A percentile compares a stretch with the other conserved stretches of the same genome.
These are phyloP conservation scores for Hypoxylon rickii DNA, from an alignment of 495 filamentous ascomycete genomes.

Conservation along the genomic window DNA sequence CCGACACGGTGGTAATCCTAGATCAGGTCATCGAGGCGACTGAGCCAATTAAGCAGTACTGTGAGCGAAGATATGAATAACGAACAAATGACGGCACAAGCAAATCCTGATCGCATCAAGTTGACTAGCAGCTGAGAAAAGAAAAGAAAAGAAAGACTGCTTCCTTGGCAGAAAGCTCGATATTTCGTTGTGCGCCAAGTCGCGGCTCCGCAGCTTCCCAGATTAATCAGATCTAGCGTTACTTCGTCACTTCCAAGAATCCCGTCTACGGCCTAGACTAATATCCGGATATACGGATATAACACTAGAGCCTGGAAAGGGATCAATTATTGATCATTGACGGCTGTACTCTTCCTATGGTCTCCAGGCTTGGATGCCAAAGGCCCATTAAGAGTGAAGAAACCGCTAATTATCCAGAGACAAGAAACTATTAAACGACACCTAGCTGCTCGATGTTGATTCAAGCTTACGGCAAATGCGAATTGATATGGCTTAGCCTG, in stretches of 20 bases:
- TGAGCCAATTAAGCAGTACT: too few relatives aligned
- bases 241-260: slow-evolving; percentile 14
- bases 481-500: too few relatives aligned
- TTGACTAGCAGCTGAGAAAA: not conserved
- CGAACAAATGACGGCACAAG: not conserved
- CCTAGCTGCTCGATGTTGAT: not conserved
- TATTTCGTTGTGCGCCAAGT: too few relatives aligned
- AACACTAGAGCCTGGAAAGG: too few relatives aligned
- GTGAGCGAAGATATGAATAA: too few relatives aligned
- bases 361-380: too few relatives aligned
- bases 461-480: too few relatives aligned
- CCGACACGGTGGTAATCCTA: slow-evolving; percentile 11
- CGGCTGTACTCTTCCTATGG: too few relatives aligned
- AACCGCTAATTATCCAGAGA: not conserved
- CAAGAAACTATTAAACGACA: not conserved
- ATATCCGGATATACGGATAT: not conserved
- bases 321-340: too few relatives aligned
- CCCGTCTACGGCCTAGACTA: not conserved
- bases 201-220: slow-evolving; percentile 16
- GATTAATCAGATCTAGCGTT: slow-evolving; percentile 23
- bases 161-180: slow-evolving; percentile 4
- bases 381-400: not conserved
- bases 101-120: too few relatives aligned
- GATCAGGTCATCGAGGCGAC: not conserved
- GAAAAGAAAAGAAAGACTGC: not conserved